A percentile compares a stretch with the other conserved stretches of the same genome.
Conservation (phyloP, 192 early-diverging fungal species). For the Chytriomyces sp. region DNA sequence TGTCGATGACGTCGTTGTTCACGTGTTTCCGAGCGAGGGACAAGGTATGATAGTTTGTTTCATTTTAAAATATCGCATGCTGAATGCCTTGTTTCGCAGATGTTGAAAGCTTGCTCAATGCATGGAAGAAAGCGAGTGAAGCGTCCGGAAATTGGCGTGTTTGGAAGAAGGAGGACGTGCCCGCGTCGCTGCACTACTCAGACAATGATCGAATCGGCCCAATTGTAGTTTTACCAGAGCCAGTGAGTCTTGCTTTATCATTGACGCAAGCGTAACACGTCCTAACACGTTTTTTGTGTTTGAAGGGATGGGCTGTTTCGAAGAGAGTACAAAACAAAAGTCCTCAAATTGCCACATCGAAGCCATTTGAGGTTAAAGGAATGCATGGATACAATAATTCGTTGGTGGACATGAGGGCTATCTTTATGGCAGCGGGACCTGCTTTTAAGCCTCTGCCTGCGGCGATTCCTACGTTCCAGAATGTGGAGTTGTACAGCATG, state of each 20-base stretch:
- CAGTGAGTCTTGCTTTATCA: constrained; percentile 23
- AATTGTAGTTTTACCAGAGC: constrained; percentile 71
- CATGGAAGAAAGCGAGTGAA: constrained; percentile 52
- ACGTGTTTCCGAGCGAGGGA: constrained; percentile 56
- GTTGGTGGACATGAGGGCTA: constrained; percentile 80
- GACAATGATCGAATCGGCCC: constrained; percentile 73
- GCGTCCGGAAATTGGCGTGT: constrained; percentile 53
- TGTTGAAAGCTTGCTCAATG: constrained; percentile 56
- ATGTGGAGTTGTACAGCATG: constrained; percentile 28
- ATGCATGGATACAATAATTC: constrained; percentile 87
- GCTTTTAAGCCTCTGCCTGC: constrained; percentile 49
- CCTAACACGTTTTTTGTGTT: not conserved
- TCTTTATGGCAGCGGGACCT: constrained; percentile 85
- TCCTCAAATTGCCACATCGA: constrained; percentile 1
- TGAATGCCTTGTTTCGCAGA: constrained; percentile 30
- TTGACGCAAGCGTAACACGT: not conserved
- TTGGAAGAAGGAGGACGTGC: constrained; percentile 75
- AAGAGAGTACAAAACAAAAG: not conserved
- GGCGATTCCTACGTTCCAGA: constrained; percentile 1
- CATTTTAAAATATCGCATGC: not conserved
- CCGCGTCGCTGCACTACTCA: constrained; percentile 73
- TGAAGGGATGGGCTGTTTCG: not conserved
- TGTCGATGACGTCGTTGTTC: constrained; percentile 65
- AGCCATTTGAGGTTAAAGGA: constrained; percentile 36
- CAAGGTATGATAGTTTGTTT: constrained; percentile 18